Evolutionary conservation across 768 basidiomycete genomes (phyloP), one percentile per base, ranked within the genome.

Genomic region (Lenzites betulinus): DNA sequence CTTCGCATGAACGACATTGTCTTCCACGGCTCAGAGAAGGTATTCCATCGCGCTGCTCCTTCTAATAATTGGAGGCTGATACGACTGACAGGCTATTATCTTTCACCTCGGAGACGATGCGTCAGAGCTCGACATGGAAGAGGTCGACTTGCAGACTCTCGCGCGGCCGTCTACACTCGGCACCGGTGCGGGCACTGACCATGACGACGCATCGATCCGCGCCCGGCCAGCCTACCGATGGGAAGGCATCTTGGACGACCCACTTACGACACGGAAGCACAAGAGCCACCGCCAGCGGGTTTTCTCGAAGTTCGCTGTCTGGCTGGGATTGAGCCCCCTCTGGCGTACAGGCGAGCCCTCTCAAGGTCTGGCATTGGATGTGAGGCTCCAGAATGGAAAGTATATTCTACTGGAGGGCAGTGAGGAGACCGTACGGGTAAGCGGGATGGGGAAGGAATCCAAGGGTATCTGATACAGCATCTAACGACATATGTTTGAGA

Each of bases 161-260:
- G 76, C 65, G 16, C 77, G 74, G 39, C 71, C 81, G 1, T 86
- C 87, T 2, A 83, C 82, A 3, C 70, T 87, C 22, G 88, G 84
- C 4, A 88, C 86, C 1, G 86, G 86, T 1, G 83, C 78, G n/a
- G 87, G 86, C 6, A 91, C 90, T 0, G 86, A 90, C 66, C 82
- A 89, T 62, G 84, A 91, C 66, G 83, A 85, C 60, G 73, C 77
- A 1, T 76, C 76, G 43, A 86, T 91, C 52, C 81, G 82, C 11
- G 74, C 83, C 0, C 81, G 90, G 11, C 85, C 85, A 1, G 73
- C 76, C 16, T 91, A 86, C 70, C 79, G 83, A 35, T 90, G 88
- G 88, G 89, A 90, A 74, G 86, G 82, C 13, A 79, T 89, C 18
- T 74, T 88, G 28, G 79, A 75, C 16, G 87, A 88, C 69, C 79